Evolutionary conservation across 148 eudicot genomes (phyloP).

Genomic region (Vaccinium darrowii): DNA sequence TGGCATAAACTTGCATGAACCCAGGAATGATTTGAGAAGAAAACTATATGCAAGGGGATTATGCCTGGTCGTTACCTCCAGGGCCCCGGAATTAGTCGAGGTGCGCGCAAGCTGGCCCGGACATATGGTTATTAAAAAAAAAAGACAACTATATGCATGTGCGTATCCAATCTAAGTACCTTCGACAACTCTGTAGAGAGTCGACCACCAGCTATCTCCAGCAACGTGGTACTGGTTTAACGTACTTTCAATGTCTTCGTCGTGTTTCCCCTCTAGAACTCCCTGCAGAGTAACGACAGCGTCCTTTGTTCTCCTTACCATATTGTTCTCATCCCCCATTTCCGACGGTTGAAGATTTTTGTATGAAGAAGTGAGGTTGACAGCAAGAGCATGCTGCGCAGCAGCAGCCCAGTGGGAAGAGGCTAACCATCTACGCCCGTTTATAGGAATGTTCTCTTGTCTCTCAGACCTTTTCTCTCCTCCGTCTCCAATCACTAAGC

Average conservation of each 20-base stretch:
- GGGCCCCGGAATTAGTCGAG: too few species aligned
- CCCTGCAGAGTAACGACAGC: constrained; percentile 69
- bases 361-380: constrained; percentile 51
- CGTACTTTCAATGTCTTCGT: constrained; percentile 54
- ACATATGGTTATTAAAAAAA: neutral
- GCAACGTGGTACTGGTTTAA: constrained; percentile 58
- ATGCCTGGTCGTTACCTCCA: too few species aligned
- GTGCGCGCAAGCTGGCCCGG: too few species aligned
- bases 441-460: constrained; percentile 40
- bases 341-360: constrained; percentile 56
- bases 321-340: constrained; percentile 46
- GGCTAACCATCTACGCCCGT: constrained; percentile 57
- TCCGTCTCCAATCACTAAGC: constrained; percentile 52
- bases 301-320: constrained; percentile 70
- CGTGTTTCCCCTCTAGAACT: constrained; percentile 74
- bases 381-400: constrained; percentile 60
- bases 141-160: neutral
- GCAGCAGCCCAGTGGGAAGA: constrained; percentile 81
- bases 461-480: constrained; percentile 28
- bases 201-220: constrained; percentile 81
- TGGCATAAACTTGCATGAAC: neutral
- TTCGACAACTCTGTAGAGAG: constrained; percentile 76
- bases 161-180: constrained; percentile 32
- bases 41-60: neutral
- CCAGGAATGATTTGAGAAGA: neutral